Conservation (phyloP, 495 filamentous ascomycete species). For the Astrothelium macrocarpum region DNA sequence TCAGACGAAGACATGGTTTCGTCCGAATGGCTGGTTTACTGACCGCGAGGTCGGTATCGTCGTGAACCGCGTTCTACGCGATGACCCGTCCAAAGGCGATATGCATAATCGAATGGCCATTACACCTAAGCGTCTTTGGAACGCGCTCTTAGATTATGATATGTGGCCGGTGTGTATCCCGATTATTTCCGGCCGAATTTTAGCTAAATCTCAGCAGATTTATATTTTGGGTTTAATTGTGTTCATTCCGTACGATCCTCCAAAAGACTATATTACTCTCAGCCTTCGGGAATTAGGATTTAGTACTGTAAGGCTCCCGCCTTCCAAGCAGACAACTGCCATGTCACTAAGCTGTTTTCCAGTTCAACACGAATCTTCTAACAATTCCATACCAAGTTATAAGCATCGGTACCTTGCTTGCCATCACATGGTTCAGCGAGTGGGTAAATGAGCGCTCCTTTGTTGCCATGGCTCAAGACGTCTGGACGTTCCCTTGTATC, state of each 20-base stretch:
- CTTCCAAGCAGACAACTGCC: neutral
- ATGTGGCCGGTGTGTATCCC: conserved; percentile 38
- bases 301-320: conserved; percentile 17
- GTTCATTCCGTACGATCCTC: conserved; percentile 41
- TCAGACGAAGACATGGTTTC: conserved; percentile 46
- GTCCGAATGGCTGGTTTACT: conserved; percentile 51
- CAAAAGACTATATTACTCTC: conserved; percentile 36
- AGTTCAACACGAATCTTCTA: conserved; percentile 39
- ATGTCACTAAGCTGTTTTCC: neutral
- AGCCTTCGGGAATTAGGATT: conserved; percentile 36
- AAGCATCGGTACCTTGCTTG: conserved; percentile 37
- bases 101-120: conserved; percentile 55
- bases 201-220: conserved; percentile 17
- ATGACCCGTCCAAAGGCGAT: conserved; percentile 53
- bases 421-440: conserved; percentile 35
- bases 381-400: conserved; percentile 30
- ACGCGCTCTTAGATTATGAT: conserved; percentile 44
- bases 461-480: conserved; percentile 36
- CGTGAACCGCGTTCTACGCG: conserved; percentile 53
- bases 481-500: conserved; percentile 41
- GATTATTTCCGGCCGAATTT: neutral
- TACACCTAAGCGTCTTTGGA: conserved; percentile 36
- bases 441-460: conserved; percentile 39
- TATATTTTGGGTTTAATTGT: conserved; percentile 40
- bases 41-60: conserved; percentile 51